Evolutionary conservation across 2,329 filamentous ascomycete species (phyloP).

Genomic region (Phyllosticta paracitricarpa): DNA sequence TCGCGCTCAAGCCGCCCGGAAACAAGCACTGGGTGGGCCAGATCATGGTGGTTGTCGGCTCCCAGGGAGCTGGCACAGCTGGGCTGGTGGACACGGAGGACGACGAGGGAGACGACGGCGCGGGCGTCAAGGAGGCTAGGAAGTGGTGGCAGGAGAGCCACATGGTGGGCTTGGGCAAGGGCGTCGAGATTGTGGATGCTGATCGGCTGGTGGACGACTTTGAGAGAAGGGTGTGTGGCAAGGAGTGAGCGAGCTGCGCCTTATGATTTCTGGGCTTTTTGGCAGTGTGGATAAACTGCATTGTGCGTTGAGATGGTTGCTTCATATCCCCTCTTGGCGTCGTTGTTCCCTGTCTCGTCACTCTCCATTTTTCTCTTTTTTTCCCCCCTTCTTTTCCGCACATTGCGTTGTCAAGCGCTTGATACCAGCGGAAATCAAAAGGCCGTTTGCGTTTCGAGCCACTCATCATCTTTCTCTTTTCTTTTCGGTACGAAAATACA

Average conservation of each 20-base stretch:
- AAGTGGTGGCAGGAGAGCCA: conserved; percentile 52
- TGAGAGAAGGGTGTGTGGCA: conserved; percentile 63
- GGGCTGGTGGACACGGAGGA: conserved; percentile 48
- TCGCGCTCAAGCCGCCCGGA: conserved; percentile 40
- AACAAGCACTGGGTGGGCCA: conserved; percentile 50
- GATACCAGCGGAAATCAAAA: too few relatives aligned
- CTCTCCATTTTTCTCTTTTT: too few relatives aligned
- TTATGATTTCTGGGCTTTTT: neutral
- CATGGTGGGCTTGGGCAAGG: conserved; percentile 75
- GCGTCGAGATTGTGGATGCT: conserved; percentile 80
- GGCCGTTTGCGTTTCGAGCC: too few relatives aligned
- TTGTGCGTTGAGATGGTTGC: too few relatives aligned
- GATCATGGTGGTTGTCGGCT: conserved; percentile 49
- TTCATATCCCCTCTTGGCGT: too few relatives aligned
- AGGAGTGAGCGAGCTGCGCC: conserved; percentile 21
- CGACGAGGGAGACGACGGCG: conserved; percentile 59
- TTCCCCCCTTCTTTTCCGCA: too few relatives aligned
- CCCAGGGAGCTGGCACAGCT: conserved; percentile 31
- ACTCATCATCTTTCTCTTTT: too few relatives aligned
- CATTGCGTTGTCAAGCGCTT: too few relatives aligned
- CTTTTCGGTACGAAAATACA: too few relatives aligned
- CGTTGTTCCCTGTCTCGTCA: too few relatives aligned
- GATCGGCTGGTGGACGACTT: conserved; percentile 78
- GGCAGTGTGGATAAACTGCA: too few relatives aligned
- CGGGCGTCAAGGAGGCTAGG: conserved; percentile 39